Base-by-base conservation (phyloP, 2,329 filamentous ascomycete species). In the Endothia cerciana region DNA sequence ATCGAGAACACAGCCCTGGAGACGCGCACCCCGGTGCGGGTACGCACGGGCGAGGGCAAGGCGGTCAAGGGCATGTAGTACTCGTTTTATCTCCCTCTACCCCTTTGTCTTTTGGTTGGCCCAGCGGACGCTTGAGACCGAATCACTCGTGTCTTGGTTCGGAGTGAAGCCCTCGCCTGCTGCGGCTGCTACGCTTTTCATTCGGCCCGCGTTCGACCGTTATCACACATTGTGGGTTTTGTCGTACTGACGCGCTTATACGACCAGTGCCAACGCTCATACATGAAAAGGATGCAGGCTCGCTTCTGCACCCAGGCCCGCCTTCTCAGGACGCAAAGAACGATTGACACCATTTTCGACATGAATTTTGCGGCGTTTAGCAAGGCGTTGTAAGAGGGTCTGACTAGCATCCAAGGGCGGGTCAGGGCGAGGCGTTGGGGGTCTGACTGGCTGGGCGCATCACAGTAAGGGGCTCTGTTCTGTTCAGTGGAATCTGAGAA, bases 1-100 rank as follows among this genome's bases (percentile, higher is more conserved):
- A 71, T 91, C 57, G 79, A 86, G 64, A 82, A 81, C 60, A 82
- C 82, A 47, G 89, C 87, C 6, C 78, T 94, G 71, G 90, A 93
- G 79, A 93, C 89, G 22, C 81, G 78, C 66, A 79, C 84, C 57
- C 87, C 78, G 1, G 71, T 82, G 28, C 76, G 79, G 7, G 77
- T 82, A 36, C 70, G 78, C 40, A 69, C 78, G 2, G 74, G 73
- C n/a, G 73, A 72, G 61, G 70, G 66, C 49, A 73, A 70, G 65
- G 53, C 47, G 28, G 33, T 61, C 49, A 74, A 74, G 69, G 69
- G 74, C 72, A 69, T 66, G 70, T 72, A 68, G 41, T 41, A 55
- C 36, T 36, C 41, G 28, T 53, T 45, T 30, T 38, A 13, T 67
- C 66, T 63, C 15, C 11, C 7, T 61, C 13, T 2, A n/a, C 17